Base-by-base conservation (phyloP, 2,329 filamentous ascomycete genomes). In the Knufia petricola region DNA sequence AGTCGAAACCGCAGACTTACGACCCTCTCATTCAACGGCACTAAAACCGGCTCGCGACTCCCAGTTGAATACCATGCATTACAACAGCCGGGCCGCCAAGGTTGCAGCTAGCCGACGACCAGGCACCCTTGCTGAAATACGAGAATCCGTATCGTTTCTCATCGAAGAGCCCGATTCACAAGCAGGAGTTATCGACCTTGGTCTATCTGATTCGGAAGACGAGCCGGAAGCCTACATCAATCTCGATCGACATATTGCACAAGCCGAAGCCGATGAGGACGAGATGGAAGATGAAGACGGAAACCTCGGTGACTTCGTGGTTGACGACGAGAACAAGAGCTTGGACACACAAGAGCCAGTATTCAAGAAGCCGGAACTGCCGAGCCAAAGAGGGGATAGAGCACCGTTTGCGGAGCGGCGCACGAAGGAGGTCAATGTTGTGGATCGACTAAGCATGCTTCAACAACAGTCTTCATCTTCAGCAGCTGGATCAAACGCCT, bases 131-230 rank as follows among this genome's bases (percentile, higher is more conserved):
- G 79, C 81, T 23, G 87, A 95, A 60, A 84, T 95, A 53, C 81
- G 87, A 49, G 80, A 90, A 63, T 87, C 85, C 0, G 71, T 95
- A 4, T 94, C 86, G 3, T 85, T 84, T 64, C 75, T 95, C 8
- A 81, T 95, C 13, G 88, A 94, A 45, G 76, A 78, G 32, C 72
- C 72, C 15, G 61, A 70, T 4, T 55, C 56, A 4, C 58, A 55
- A 41, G 44, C 55, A 40, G 46, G 46, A 4, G 53, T 38, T 4
- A 58, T 64, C 20, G 79, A 85, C 37, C 76, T 78, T 21, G 73
- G 78, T 49, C 58, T 65, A 9, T 65, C 64, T 13, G 64, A 49
- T 74, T 77, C 13, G 61, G 68, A 54, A 52, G 59, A 30, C 10
- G 59, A 57, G 31, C 59, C 61, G 17, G 61, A 65, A 37, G 69